Base-by-base conservation (phyloP, 2,329 filamentous ascomycete genomes). In the Knufia petricola region DNA sequence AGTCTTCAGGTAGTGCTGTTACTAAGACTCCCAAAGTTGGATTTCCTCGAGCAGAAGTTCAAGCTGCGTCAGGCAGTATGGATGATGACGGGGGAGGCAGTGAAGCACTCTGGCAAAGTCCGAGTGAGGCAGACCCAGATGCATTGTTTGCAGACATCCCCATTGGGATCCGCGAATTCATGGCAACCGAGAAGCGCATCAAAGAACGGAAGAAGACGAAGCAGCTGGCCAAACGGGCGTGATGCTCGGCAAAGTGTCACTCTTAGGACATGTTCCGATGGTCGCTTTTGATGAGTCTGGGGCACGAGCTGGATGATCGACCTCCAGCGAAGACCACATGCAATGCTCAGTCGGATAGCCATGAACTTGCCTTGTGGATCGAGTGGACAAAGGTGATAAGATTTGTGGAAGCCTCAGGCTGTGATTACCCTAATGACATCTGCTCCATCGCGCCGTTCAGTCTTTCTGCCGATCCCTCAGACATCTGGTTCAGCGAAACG, bases 111-210 rank as follows among this genome's bases (percentile, higher is more conserved):
- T 87, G 84, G 85, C 61, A 66, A 20, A 49, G 59, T 12, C 64
- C 71, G 23, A 65, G 64, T 9, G 63, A 57, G 17, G 21, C 55
- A 64, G 59, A 69, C 71, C 65, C 67, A 1, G 74, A 81, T 52
- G 63, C 75, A 42, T 63, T 94, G 30, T 94, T 94, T 60, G 77
- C 79, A 43, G 79, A 79, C 56, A 81, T 98, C 46, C 90, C 92
- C 0, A 85, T 96, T 8, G 92, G 90, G 0, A 95, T 98, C 56
- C 75, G 87, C 53, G 90, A 95, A 65, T 98, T 98, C 61, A 96
- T 98, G 90, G 87, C 84, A 71, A 88, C 84, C 52, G 92, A 98
- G 71, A 96, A 96, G 76, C 83, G 74, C 64, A 66, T 98, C 52
- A 90, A 87, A 66, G 75, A 85, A 65, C 84, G 79, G 65, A 85